phyloP scores from a whole-genome alignment of 306 rosid species.

The Pyrus bretschneideri region DNA sequence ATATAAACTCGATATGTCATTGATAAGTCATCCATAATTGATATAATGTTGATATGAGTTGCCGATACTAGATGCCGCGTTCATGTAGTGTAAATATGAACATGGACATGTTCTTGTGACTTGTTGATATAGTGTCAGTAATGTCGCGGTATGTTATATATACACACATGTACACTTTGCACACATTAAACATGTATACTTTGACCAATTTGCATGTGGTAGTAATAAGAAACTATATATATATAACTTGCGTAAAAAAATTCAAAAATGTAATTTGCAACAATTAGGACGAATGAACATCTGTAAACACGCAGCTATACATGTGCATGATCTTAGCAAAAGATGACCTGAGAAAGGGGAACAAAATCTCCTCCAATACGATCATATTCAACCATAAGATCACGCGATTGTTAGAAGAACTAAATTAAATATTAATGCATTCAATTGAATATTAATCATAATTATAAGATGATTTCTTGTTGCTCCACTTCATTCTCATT shows the following conservation, averaged over 20 bases:
- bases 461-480: slow-evolving; percentile 12
- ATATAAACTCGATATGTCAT: no score
- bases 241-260: background rate
- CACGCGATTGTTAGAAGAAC: background rate
- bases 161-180: no score
- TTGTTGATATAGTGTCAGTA: no score
- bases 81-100: no score
- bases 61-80: background rate
- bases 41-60: no score
- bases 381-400: background rate
- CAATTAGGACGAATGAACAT: background rate
- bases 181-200: no score
- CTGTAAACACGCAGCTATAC: background rate
- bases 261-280: background rate
- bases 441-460: background rate
- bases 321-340: background rate
- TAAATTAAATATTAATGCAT: background rate
- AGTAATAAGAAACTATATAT: background rate
- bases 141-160: no score
- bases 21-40: no score
- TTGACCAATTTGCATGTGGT: no score
- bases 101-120: no score
- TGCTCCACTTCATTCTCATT: background rate
- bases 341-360: background rate
- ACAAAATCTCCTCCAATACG: no score